These are phyloP conservation scores for Hura crepitans DNA, from an alignment of 441 rosid species.

Conservation along the genomic window DNA sequence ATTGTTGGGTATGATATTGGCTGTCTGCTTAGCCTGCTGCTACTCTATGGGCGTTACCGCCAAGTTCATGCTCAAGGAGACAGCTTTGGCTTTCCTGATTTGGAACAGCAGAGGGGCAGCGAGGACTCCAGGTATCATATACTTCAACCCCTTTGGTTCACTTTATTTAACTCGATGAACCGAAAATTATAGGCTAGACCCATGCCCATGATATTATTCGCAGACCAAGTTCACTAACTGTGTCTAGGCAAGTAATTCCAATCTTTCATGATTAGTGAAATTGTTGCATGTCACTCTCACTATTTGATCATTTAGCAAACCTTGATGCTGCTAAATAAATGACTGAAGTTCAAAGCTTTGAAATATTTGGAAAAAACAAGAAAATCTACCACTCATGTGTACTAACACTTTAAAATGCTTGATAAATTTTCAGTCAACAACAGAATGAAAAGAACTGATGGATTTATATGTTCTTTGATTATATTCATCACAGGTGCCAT, in stretches of 20 bases:
- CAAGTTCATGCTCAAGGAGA: slow-evolving; percentile 46
- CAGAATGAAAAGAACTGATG: neutral
- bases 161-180: neutral
- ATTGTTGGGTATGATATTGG: slow-evolving; percentile 79
- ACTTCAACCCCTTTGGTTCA: neutral
- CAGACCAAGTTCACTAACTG: no score
- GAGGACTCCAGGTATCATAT: slow-evolving; percentile 65
- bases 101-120: slow-evolving; percentile 64
- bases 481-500: slow-evolving; percentile 44
- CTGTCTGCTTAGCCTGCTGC: slow-evolving; percentile 60
- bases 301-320: neutral
- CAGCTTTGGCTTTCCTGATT: slow-evolving; percentile 44
- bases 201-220: no score
- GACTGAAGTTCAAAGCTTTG: neutral
- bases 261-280: neutral
- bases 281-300: neutral
- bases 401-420: neutral
- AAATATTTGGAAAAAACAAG: neutral
- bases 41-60: slow-evolving; percentile 75
- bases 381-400: neutral
- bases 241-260: no score
- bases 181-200: no score
- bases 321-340: neutral
- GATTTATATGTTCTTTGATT: slow-evolving; percentile 7
- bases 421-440: neutral